phyloP scores from a whole-genome alignment of 2,329 filamentous ascomycete genomes.

The Aspergillus novoparasiticus region DNA sequence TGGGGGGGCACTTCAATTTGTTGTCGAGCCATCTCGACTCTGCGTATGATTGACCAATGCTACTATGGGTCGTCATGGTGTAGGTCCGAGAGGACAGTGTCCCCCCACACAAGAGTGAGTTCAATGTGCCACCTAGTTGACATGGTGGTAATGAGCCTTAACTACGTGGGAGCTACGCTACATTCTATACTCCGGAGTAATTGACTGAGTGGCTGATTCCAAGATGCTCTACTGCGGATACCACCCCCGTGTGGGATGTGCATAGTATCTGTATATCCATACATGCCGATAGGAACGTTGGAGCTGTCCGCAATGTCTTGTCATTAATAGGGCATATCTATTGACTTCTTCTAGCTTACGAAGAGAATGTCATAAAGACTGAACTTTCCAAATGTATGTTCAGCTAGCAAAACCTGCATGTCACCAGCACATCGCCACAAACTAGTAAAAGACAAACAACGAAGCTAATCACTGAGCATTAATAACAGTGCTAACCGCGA shows the following conservation, averaged over 20 bases:
- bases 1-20: no score
- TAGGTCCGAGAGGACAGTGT: no score
- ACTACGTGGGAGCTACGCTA: neutral
- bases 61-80: no score
- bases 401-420: neutral
- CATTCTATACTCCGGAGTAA: no score
- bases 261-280: neutral
- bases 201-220: no score
- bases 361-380: no score
- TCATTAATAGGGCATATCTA: neutral
- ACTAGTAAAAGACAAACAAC: neutral
- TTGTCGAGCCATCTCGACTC: no score
- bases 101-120: no score
- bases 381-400: no score
- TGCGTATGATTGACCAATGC: no score
- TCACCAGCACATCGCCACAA: neutral
- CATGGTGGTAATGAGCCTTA: no score
- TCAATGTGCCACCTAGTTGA: no score
- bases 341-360: neutral
- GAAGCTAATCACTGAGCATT: neutral
- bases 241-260: neutral
- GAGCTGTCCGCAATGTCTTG: neutral
- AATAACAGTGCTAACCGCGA: constrained; percentile 25
- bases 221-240: neutral
- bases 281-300: neutral